phyloP scores from a whole-genome alignment of 108 stramenopile genomes.

The Skeletonema menzelii region DNA sequence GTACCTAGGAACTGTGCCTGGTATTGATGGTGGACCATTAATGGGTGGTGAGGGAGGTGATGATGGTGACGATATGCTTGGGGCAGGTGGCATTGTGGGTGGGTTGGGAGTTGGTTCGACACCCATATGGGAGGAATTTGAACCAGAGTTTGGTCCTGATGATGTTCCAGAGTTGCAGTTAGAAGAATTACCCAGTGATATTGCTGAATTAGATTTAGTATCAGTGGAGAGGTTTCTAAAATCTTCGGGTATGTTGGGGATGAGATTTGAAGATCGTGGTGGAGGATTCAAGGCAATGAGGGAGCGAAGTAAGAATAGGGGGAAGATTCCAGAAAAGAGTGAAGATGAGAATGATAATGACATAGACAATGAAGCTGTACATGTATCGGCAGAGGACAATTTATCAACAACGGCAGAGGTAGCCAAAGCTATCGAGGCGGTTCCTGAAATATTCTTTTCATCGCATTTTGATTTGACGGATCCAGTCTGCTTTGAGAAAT shows the following conservation, averaged over 20 bases:
- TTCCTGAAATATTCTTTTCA: conserved; percentile 68
- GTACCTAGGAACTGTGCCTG: conserved; percentile 39
- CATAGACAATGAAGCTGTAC: conserved; percentile 9
- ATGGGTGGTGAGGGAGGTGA: conserved; percentile 13
- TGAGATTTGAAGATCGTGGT: conserved; percentile 54
- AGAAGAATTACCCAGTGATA: conserved; percentile 41
- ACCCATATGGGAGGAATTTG: conserved; percentile 36
- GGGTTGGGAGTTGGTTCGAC: background rate
- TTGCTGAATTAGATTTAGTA: conserved; percentile 34
- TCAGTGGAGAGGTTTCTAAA: conserved; percentile 41
- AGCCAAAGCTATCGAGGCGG: conserved; percentile 38
- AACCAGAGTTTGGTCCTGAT: conserved; percentile 45
- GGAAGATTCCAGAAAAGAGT: background rate
- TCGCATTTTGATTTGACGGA: conserved; percentile 82
- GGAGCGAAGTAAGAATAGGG: conserved; percentile 1
- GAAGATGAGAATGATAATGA: conserved; percentile 9
- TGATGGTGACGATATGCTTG: background rate
- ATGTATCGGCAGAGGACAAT: background rate
- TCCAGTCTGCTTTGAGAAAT: conserved; percentile 68
- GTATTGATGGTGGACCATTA: conserved; percentile 38
- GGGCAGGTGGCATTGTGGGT: conserved; percentile 13
- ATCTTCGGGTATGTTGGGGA: conserved; percentile 39
- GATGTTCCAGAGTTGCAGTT: conserved; percentile 40
- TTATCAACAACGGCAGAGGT: conserved; percentile 6
- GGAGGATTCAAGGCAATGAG: conserved; percentile 42